phyloP scores from a whole-genome alignment of 441 rosid genomes.

The Erodium texanum region DNA sequence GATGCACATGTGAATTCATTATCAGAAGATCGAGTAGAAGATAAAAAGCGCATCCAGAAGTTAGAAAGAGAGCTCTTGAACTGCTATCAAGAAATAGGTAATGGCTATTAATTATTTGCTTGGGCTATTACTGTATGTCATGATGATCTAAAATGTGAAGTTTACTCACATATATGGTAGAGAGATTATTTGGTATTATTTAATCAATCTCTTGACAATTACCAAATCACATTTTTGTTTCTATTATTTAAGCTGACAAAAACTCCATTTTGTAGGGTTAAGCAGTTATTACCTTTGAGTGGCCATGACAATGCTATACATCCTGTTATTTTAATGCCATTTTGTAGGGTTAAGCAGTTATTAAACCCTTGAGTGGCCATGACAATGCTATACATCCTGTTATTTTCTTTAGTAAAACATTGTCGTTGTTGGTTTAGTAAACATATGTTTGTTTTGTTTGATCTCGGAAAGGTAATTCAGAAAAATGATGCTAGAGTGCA shows the following conservation, averaged over 20 bases:
- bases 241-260: not conserved
- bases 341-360: not conserved
- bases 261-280: not conserved
- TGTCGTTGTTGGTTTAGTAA: no score
- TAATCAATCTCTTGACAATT: not conserved
- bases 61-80: slow-evolving; percentile 67
- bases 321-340: not conserved
- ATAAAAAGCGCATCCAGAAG: slow-evolving; percentile 37
- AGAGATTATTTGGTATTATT: not conserved
- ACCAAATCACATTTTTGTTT: not conserved
- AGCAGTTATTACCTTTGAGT: not conserved
- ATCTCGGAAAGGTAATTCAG: no score
- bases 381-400: not conserved
- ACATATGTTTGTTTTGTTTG: no score
- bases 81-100: slow-evolving; percentile 82
- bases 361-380: not conserved
- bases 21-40: slow-evolving; percentile 48
- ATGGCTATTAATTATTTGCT: slow-evolving; percentile 9
- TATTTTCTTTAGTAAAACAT: not conserved
- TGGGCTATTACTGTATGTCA: not conserved
- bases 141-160: not conserved
- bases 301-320: not conserved
- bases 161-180: not conserved
- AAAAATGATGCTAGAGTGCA: no score
- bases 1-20: slow-evolving; percentile 53